Evolutionary conservation across 192 early-diverging fungal species (phyloP), one percentile per base, ranked within the genome.

Genomic region (Mortierella claussenii): DNA sequence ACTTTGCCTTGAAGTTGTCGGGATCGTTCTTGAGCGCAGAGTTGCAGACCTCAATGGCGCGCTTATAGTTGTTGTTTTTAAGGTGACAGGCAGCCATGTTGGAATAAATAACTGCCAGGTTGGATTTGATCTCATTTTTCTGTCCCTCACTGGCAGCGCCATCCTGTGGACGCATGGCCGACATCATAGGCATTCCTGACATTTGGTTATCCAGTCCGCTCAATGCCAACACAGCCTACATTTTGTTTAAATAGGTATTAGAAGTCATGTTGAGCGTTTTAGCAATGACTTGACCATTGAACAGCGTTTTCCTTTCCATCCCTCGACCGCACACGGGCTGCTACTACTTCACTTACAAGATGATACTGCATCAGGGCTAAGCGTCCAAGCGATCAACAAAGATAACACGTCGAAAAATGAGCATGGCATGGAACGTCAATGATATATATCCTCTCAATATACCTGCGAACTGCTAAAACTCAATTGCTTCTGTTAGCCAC

Each of bases 351-450:
- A 64, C 55, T 68, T 66, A 78, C 80, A 18, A 60, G 31, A 30
- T 81, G 80, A 49, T 81, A 81, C 13, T 81, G 53, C 46, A 49
- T 67, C 27, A 81, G 43, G 17, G 80, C 80, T 81, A 60, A 20
- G 43, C 17, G 8, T 42, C 17, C 8, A 42, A 42, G 40, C 8
- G 17, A 42, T 11, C 10, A 17, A 42, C 8, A 11, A 42, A 42
- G 17, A 42, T 42, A 42, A 42, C 8, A 42, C 8, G 40, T 11
- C 17, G 8, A 42, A 8, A 11, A 42, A 11, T 17, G 17, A 42
- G 40, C 17, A 37, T 1, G 43, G 2, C 45, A 43, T 5, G 12
- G 27, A 54, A n/a, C 2, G 21, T 4, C 8, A n/a, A 4, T 18
- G 18, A 44, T 45, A 13, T 20, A 15, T 20, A 20, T 45, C 15